These are phyloP conservation scores for Psilocybe mexicana DNA, from an alignment of 1,284 basidiomycete species.

Conservation along the genomic window DNA sequence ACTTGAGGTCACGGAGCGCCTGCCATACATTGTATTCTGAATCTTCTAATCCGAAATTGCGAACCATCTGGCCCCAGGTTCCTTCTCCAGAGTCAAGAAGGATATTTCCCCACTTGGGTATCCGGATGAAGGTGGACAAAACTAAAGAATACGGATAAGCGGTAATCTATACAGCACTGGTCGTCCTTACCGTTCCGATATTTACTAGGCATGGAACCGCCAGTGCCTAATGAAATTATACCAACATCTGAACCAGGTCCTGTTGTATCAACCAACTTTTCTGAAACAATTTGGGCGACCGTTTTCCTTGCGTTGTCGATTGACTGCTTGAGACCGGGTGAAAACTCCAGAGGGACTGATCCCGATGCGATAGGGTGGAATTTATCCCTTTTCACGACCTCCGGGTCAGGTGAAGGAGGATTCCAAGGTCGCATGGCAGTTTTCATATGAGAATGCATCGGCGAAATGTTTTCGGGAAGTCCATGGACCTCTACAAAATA, in stretches of 20 bases:
- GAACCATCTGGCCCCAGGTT: constrained; percentile 85
- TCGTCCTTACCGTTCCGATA: constrained; percentile 74
- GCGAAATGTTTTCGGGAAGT: constrained; percentile 46
- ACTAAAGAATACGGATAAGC: constrained; percentile 45
- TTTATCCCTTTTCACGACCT: constrained; percentile 38
- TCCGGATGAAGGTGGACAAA: constrained; percentile 71
- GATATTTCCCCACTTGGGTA: constrained; percentile 69
- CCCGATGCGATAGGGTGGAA: constrained; percentile 48
- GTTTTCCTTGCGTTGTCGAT: constrained; percentile 36
- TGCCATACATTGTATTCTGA: constrained; percentile 47
- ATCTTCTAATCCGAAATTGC: constrained; percentile 73
- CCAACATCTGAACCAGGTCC: constrained; percentile 63
- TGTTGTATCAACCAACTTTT: constrained; percentile 14
- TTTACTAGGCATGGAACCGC: constrained; percentile 82
- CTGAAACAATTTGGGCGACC: constrained; percentile 17
- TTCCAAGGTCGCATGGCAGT: constrained; percentile 49
- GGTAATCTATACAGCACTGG: neutral
- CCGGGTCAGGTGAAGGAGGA: constrained; percentile 37
- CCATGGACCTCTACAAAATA: constrained; percentile 41
- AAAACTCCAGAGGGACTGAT: constrained; percentile 33
- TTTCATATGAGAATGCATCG: constrained; percentile 41
- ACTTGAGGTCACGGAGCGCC: constrained; percentile 71
- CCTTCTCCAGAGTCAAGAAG: constrained; percentile 93
- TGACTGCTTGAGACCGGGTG: constrained; percentile 34
- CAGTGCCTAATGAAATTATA: constrained; percentile 85